These are phyloP conservation scores for Sarocladium oryzae DNA, from an alignment of 2,329 filamentous ascomycete genomes.

Conservation along the genomic window DNA sequence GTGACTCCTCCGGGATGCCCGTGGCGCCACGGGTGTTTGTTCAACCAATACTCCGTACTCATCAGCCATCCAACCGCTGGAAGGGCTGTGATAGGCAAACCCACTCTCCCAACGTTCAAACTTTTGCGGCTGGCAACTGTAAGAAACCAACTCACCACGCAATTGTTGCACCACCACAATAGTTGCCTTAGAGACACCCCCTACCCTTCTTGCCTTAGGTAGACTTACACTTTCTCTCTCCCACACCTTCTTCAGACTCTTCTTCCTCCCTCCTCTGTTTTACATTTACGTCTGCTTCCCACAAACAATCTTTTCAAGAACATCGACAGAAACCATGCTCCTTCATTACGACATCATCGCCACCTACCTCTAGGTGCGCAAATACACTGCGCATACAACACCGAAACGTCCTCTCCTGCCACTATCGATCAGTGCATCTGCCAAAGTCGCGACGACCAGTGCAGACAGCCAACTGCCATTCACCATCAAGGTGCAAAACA, in stretches of 20 bases:
- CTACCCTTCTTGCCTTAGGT: not conserved
- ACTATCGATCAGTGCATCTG: not conserved
- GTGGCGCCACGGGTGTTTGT: not conserved
- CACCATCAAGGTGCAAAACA: not conserved
- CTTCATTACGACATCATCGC: constrained; percentile 7
- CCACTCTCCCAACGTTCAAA: too few species aligned
- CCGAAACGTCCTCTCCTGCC: not conserved
- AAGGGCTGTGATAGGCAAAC: too few species aligned
- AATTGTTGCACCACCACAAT: not conserved
- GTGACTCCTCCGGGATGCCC: not conserved
- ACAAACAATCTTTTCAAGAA: not conserved
- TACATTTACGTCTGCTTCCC: not conserved
- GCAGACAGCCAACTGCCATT: not conserved
- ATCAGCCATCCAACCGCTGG: too few species aligned
- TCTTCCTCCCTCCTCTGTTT: not conserved
- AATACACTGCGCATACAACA: not conserved
- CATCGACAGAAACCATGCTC: constrained; percentile 2
- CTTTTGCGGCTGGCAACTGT: not conserved
- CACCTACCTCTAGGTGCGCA: constrained; percentile 9
- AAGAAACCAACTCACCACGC: not conserved
- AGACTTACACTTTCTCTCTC: not conserved
- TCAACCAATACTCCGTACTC: not conserved
- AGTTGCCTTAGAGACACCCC: not conserved
- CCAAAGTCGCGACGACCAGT: not conserved
- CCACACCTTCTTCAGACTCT: not conserved